Percentiles rank a stretch among this genome's conserved stretches.
Evolutionary conservation across 306 rosid species (phyloP).

Genomic region (Gastrolobium villosum): DNA sequence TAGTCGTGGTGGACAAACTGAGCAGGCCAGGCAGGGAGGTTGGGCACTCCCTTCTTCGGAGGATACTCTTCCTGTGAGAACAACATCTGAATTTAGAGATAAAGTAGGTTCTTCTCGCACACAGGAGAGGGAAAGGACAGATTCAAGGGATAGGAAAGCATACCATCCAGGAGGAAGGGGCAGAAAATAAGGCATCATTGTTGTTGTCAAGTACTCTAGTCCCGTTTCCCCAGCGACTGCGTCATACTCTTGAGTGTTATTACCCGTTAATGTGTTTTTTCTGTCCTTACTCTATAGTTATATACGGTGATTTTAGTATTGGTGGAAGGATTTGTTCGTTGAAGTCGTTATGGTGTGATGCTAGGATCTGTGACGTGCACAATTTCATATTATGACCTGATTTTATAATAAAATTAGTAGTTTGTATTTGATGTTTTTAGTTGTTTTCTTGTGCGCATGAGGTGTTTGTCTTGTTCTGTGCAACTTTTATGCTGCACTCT

Average conservation of each 20-base stretch:
- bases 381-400: not conserved
- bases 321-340: constrained; percentile 1
- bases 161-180: constrained; percentile 47
- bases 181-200: constrained; percentile 35
- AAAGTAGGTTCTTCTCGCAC: constrained; percentile 48
- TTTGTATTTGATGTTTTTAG: not conserved
- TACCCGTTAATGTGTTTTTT: not conserved
- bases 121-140: constrained; percentile 44
- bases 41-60: constrained; percentile 75
- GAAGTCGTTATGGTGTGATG: constrained; percentile 26
- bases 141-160: constrained; percentile 32
- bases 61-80: constrained; percentile 36
- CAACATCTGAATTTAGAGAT: constrained; percentile 44
- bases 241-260: not conserved
- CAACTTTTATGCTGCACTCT: not conserved
- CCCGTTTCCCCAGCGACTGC: not conserved
- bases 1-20: constrained; percentile 49
- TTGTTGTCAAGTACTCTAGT: constrained; percentile 5
- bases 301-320: not conserved
- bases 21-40: constrained; percentile 54
- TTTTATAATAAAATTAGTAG: not conserved
- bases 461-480: not conserved
- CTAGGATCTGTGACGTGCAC: constrained; percentile 29
- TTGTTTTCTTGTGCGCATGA: not conserved
- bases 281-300: not conserved